phyloP scores from a whole-genome alignment of 2,329 filamentous ascomycete genomes.

The Exserohilum turcica region DNA sequence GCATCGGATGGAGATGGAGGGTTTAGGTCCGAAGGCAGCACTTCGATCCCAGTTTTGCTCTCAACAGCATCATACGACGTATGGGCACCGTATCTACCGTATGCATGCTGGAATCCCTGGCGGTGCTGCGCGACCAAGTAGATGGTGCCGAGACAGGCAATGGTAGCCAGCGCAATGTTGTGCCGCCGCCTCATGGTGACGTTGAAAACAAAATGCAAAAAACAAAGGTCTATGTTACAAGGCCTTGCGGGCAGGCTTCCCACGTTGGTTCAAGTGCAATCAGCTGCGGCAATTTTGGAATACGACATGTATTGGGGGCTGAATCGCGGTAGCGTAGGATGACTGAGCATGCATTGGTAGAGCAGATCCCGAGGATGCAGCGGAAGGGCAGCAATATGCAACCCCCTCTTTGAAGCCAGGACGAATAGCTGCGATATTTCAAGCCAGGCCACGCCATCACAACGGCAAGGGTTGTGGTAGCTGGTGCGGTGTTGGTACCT shows the following conservation, averaged over 20 bases:
- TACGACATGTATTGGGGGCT: constrained; percentile 1
- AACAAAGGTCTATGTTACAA: background rate
- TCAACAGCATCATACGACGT: background rate
- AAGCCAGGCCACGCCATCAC: background rate
- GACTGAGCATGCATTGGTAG: background rate
- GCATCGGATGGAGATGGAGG: background rate
- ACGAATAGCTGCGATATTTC: background rate
- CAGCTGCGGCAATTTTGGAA: background rate
- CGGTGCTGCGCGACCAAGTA: constrained; percentile 6
- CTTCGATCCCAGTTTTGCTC: constrained; percentile 7
- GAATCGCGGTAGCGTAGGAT: background rate
- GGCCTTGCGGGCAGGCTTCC: background rate
- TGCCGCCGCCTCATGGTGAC: constrained; percentile 14
- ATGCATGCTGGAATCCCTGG: background rate
- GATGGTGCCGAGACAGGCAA: constrained; percentile 10
- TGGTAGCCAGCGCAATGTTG: constrained; percentile 12
- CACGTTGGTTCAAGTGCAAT: background rate
- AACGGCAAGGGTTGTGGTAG: background rate
- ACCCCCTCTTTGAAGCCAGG: background rate
- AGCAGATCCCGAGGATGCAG: background rate
- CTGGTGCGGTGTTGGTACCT: constrained; percentile 6
- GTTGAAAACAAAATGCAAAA: no score
- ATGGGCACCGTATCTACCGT: background rate
- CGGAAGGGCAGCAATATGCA: background rate
- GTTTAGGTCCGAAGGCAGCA: constrained; percentile 4